Percentiles rank a stretch among this genome's conserved stretches.
phyloP scores from a whole-genome alignment of 495 filamentous ascomycete species.

The Apodospora peruviana region DNA sequence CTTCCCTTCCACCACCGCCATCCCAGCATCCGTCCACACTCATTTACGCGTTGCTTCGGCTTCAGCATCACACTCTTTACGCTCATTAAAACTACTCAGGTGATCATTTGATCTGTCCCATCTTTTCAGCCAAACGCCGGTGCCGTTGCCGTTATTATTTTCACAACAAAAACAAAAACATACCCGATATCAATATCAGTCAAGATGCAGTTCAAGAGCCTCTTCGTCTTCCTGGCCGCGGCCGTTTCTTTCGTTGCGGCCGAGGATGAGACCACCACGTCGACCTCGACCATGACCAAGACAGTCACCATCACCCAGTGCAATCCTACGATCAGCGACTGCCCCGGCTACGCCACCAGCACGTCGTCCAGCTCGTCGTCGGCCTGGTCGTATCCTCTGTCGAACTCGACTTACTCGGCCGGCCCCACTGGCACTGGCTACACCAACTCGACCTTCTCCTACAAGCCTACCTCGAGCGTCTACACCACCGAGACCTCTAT shows the following conservation, averaged over 20 bases:
- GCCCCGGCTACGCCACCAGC: slow-evolving; percentile 31
- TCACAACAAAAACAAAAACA: not conserved
- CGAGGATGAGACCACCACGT: slow-evolving; percentile 23
- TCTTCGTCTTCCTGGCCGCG: slow-evolving; percentile 27
- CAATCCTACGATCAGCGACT: slow-evolving; percentile 38
- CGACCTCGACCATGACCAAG: slow-evolving; percentile 37
- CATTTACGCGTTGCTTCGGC: slow-evolving; percentile 25
- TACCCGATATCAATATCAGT: slow-evolving; percentile 1
- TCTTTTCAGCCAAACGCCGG: slow-evolving; percentile 4
- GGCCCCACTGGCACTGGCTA: slow-evolving; percentile 34
- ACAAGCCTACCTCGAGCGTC: slow-evolving; percentile 18
- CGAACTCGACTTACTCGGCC: slow-evolving; percentile 32
- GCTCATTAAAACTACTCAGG: slow-evolving; percentile 5
- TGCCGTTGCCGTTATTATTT: slow-evolving; percentile 4
- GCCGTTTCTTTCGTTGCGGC: slow-evolving; percentile 23
- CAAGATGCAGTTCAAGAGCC: slow-evolving; percentile 36
- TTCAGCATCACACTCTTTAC: slow-evolving; percentile 29
- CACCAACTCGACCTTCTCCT: slow-evolving; percentile 22
- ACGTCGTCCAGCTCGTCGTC: slow-evolving; percentile 12
- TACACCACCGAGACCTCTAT: slow-evolving; percentile 14
- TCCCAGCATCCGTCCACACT: slow-evolving; percentile 25
- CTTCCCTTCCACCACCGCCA: slow-evolving; percentile 14
- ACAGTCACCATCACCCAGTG: slow-evolving; percentile 45
- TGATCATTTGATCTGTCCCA: slow-evolving; percentile 2
- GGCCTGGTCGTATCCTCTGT: slow-evolving; percentile 20